Base-by-base conservation (phyloP, 768 basidiomycete species). In the Hydnomerulius pinastri region DNA sequence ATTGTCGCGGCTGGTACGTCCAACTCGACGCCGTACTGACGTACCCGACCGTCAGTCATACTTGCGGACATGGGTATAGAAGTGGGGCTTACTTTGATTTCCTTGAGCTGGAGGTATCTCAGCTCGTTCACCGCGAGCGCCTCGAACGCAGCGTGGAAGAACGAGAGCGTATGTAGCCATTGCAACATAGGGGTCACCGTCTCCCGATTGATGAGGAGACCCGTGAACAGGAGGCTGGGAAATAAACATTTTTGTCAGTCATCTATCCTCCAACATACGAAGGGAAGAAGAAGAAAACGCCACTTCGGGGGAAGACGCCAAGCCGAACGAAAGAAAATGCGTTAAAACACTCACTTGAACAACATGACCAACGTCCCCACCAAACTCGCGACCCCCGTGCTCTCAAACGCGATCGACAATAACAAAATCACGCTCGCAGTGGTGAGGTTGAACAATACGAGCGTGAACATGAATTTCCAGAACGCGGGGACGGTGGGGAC, bases 91-190 rank as follows among this genome's bases (percentile, higher is more conserved):
- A 92, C 91, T 77, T 89, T 91, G 57, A 86, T 81, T 64, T 99
- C 92, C 66, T 92, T 92, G 29, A 99, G 74, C 63, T 94, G 91
- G 24, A 98, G 73, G 70, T 97, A 98, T 43, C 95, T 78, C 50
- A 99, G 75, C 68, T 99, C 97, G 65, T 98, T 99, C 50, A 99
- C 97, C n/a, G 95, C 86, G 33, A 99, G 79, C 1, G 91, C 95
- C 71, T 99, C 97, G 59, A 94, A 98, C 0, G 92, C 97, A 20
- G 97, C 96, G 72, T 99, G 97, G 86, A 97, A 99, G 79, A 98
- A 98, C 5, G 94, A 97, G 6, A 91, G 63, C 0, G 88, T 93
- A 64, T 94, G 90, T 51, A 99, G 72, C 90, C 92, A 97, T 50
- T 81, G 84, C 43, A 97, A 74, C 30, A 74, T 77, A 0, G 78